These are phyloP conservation scores for Phytophthora tubulina DNA, from an alignment of 352 stramenopile genomes.

Conservation along the genomic window DNA sequence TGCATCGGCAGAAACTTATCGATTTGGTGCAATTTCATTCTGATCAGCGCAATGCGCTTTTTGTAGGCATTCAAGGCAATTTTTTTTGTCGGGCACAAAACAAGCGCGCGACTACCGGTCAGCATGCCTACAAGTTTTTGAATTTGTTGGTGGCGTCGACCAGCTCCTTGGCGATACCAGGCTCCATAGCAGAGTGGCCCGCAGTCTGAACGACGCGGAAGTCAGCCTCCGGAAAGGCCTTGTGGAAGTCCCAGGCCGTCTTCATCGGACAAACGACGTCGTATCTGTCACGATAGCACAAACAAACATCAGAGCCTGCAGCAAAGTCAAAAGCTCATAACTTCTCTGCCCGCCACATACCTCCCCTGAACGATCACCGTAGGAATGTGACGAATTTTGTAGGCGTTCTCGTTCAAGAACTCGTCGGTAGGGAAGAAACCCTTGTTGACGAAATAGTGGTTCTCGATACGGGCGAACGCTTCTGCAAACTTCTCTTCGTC, in stretches of 20 bases:
- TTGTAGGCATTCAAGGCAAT: not conserved
- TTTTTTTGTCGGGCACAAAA: no score
- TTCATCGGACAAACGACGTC: slow-evolving; percentile 91
- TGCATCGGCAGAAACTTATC: slow-evolving; percentile 7
- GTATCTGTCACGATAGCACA: slow-evolving; percentile 57
- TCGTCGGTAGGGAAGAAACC: slow-evolving; percentile 91
- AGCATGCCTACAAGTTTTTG: slow-evolving; percentile 43
- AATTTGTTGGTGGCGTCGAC: slow-evolving; percentile 82
- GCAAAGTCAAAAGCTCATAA: not conserved
- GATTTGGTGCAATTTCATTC: not conserved
- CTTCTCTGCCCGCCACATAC: slow-evolving; percentile 29
- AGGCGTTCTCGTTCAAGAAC: slow-evolving; percentile 90
- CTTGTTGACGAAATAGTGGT: slow-evolving; percentile 94
- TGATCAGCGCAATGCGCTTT: slow-evolving; percentile 4
- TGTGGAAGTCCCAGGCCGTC: slow-evolving; percentile 90
- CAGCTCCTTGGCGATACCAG: slow-evolving; percentile 77
- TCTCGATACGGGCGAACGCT: slow-evolving; percentile 94
- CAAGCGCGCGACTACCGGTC: not conserved
- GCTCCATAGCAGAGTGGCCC: slow-evolving; percentile 80
- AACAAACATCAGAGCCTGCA: not conserved
- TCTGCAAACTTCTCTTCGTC: slow-evolving; percentile 85
- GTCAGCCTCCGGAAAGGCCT: slow-evolving; percentile 72
- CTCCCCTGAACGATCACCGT: slow-evolving; percentile 93
- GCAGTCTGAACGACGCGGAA: slow-evolving; percentile 80
- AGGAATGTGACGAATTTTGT: slow-evolving; percentile 93